Conservation (phyloP, 257 asterid genomes). For the Catharanthus roseus region DNA sequence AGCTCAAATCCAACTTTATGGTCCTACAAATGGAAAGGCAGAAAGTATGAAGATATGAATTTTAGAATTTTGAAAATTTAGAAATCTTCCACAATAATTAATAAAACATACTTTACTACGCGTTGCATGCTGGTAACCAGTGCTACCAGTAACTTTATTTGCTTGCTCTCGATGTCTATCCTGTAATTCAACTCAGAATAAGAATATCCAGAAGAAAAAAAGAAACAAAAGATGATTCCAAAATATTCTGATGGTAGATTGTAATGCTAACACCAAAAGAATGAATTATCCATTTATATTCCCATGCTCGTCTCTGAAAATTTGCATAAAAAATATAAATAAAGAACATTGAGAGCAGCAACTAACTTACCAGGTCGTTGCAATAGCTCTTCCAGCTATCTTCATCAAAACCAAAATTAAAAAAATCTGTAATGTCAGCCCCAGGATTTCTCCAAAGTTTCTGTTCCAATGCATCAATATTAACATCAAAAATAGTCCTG, state of each 20-base stretch:
- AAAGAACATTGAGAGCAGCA: neutral
- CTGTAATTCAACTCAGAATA: slow-evolving; percentile 19
- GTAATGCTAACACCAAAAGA: slow-evolving; percentile 2
- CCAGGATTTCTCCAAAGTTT: slow-evolving; percentile 41
- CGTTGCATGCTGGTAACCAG: slow-evolving; percentile 11
- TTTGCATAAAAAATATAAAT: neutral
- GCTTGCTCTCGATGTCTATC: slow-evolving; percentile 19
- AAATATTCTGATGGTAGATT: neutral
- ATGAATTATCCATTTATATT: neutral
- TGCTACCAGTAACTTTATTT: slow-evolving; percentile 1
- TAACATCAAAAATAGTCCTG: slow-evolving; percentile 36
- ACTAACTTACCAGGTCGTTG: slow-evolving; percentile 26
- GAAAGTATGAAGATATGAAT: neutral
- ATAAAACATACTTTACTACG: slow-evolving; percentile 17
- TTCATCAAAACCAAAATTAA: slow-evolving; percentile 43
- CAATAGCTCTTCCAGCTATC: slow-evolving; percentile 37
- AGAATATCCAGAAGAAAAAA: neutral
- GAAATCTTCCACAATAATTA: neutral
- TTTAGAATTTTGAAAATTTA: neutral
- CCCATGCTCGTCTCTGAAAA: slow-evolving; percentile 1
- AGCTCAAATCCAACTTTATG: slow-evolving; percentile 14
- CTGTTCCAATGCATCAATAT: slow-evolving; percentile 27
- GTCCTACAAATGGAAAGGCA: neutral
- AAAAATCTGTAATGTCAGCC: slow-evolving; percentile 34
- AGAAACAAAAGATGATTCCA: neutral